Conservation (phyloP, 768 basidiomycete genomes). For the Suillus discolor region DNA sequence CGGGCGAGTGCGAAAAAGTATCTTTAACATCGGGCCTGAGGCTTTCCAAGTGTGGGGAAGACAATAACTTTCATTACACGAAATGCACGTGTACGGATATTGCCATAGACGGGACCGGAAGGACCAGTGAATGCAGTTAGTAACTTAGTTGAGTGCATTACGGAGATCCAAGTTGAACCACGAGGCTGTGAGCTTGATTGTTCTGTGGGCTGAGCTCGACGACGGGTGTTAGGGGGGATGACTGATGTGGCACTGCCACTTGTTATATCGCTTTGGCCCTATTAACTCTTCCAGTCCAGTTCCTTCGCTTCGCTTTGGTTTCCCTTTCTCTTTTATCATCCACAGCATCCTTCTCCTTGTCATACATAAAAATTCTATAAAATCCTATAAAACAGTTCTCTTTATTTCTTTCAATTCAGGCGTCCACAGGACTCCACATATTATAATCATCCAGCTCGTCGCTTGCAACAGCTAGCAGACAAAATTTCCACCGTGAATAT, state of each 20-base stretch:
- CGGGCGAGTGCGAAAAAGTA: slow-evolving; percentile 86
- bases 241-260: slow-evolving; percentile 12
- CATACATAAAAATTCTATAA: slow-evolving; percentile 12
- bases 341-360: slow-evolving; percentile 16
- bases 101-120: not conserved
- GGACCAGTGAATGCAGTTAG: not conserved
- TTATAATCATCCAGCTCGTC: slow-evolving; percentile 22
- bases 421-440: slow-evolving; percentile 13
- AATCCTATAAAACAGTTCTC: slow-evolving; percentile 14
- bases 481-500: slow-evolving; percentile 9
- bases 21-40: slow-evolving; percentile 40
- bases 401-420: slow-evolving; percentile 20
- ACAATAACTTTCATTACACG: slow-evolving; percentile 1
- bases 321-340: slow-evolving; percentile 25
- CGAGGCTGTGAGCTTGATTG: not conserved
- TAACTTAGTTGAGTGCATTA: not conserved
- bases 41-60: not conserved
- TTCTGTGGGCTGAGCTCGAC: slow-evolving; percentile 1
- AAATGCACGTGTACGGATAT: not conserved
- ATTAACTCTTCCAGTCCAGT: not conserved
- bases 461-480: slow-evolving; percentile 11
- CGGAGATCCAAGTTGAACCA: not conserved
- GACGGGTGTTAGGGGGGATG: not conserved
- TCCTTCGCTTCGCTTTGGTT: slow-evolving; percentile 30
- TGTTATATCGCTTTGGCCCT: not conserved